A percentile compares a stretch with the other conserved stretches of the same genome.
phyloP scores from a whole-genome alignment of 192 early-diverging fungal genomes.

The Rhizophagus clarus region DNA sequence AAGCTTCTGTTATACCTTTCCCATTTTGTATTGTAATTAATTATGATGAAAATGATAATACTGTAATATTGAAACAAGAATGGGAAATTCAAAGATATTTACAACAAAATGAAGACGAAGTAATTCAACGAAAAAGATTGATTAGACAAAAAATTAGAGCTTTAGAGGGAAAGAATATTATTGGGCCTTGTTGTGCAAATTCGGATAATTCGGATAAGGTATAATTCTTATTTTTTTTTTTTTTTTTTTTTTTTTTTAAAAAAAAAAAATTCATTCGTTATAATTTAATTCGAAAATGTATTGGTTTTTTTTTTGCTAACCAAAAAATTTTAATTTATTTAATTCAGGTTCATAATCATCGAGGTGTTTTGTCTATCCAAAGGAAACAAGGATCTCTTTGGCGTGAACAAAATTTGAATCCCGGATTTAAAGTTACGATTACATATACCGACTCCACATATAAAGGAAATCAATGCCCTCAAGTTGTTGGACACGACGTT shows the following conservation, averaged over 20 bases:
- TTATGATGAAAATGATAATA: constrained; percentile 62
- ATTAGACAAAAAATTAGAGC: constrained; percentile 57
- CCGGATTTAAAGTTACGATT: constrained; percentile 59
- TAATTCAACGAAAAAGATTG: constrained; percentile 49
- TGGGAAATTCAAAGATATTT: constrained; percentile 55
- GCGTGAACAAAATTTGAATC: constrained; percentile 54
- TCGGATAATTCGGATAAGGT: constrained; percentile 32
- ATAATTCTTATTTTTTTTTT: too few species aligned
- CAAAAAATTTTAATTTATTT: constrained; percentile 27
- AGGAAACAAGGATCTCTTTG: constrained; percentile 50
- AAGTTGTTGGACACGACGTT: constrained; percentile 38
- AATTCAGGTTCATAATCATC: constrained; percentile 41
- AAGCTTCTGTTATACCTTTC: constrained; percentile 63
- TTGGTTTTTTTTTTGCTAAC: neutral
- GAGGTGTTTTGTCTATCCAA: constrained; percentile 48
- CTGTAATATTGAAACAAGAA: constrained; percentile 53
- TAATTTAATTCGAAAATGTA: too few species aligned
- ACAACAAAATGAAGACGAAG: constrained; percentile 52
- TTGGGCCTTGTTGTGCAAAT: constrained; percentile 47
- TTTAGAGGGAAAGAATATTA: constrained; percentile 60
- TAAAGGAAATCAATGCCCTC: neutral
- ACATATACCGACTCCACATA: constrained; percentile 31
- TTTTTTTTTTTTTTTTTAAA: neutral
- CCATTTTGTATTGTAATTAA: constrained; percentile 68
- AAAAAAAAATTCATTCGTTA: constrained; percentile 22